Base-by-base conservation (phyloP, 345 rosid genomes). In the Ceriops zippeliana region DNA sequence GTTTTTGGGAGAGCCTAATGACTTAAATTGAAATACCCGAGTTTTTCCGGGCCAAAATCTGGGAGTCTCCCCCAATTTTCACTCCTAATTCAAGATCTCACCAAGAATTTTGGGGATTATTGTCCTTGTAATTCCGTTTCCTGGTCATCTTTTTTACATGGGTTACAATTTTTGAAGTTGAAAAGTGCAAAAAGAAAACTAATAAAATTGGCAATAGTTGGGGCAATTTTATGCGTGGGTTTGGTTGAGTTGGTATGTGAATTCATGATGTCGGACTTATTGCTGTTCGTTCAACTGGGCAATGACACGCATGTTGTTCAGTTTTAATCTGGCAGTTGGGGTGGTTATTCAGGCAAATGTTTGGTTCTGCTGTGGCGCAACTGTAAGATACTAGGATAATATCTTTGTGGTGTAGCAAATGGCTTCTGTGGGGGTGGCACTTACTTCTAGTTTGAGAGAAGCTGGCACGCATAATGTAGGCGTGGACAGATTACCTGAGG, bases 401-500 rank as follows among this genome's bases (percentile, higher is more conserved):
- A 42, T 46, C 32, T 61, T 20, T n/a, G 16, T 63, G 28, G 72
- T 58, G 62, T 66, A 4, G 69, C 52, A 52, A 64, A 77, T 77
- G 80, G 73, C 76, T 63, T 72, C 80, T 22, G 73, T 63, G 69
- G 80, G 80, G 10, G 73, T 77, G 57, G 76, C 70, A 58, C 76
- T 64, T 63, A 53, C 73, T 52, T 66, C 76, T 27, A 70, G 70
- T 65, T 52, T 68, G 66, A 72, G 76, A 72, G 80, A 77, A 72
- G 69, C 76, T 59, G 63, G 73, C 59, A 54, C 59, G 28, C 76
- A 72, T 58, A 63, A 72, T 69, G 76, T n/a, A 54, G 73, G 73
- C 21, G 73, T 72, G 24, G 88, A 84, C 7, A 80, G 72, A 64
- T 68, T 84, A 51, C 88, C 87, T 2, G 86, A 83, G 70, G 86